A percentile compares a stretch with the other conserved stretches of the same genome.
Conservation (phyloP, 805 yeast genomes). For the Candida montana region DNA sequence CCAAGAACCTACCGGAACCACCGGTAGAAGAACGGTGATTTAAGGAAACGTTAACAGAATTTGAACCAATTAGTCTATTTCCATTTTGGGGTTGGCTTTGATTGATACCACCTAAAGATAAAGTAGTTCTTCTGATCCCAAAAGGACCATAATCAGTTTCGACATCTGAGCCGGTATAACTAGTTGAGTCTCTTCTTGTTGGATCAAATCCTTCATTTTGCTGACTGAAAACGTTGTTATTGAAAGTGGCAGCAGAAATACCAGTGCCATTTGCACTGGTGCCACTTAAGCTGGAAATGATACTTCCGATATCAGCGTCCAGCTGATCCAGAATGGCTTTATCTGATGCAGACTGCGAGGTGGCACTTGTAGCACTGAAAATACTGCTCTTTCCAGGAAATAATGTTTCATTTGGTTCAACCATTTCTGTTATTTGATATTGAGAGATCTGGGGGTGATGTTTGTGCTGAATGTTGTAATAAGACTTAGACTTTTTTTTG, state of each 20-base stretch:
- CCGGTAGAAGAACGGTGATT: conserved; percentile 19
- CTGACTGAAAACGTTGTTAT: conserved; percentile 10
- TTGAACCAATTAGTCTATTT: conserved; percentile 45
- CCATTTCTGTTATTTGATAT: neutral
- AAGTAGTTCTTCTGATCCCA: conserved; percentile 43
- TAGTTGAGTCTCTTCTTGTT: conserved; percentile 34
- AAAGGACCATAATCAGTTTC: conserved; percentile 35
- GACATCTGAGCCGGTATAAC: conserved; percentile 32
- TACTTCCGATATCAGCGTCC: conserved; percentile 26
- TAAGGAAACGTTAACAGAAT: conserved; percentile 49
- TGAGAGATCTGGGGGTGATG: neutral
- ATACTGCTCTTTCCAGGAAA: neutral
- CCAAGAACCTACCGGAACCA: conserved; percentile 44
- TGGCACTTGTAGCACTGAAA: conserved; percentile 8
- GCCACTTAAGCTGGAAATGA: conserved; percentile 27
- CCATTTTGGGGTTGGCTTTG: conserved; percentile 18
- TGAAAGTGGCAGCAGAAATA: conserved; percentile 6
- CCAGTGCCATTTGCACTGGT: conserved; percentile 14
- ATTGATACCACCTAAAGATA: conserved; percentile 34
- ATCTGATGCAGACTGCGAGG: conserved; percentile 11
- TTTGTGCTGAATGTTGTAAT: no score
- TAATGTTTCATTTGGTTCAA: neutral
- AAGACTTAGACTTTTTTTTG: no score
- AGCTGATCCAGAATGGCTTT: conserved; percentile 15
- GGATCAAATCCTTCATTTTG: conserved; percentile 9